Percentiles rank a stretch among this genome's conserved stretches.
Conservation (phyloP, 1,139 yeast species). For the Magnusiomyces sp. region DNA sequence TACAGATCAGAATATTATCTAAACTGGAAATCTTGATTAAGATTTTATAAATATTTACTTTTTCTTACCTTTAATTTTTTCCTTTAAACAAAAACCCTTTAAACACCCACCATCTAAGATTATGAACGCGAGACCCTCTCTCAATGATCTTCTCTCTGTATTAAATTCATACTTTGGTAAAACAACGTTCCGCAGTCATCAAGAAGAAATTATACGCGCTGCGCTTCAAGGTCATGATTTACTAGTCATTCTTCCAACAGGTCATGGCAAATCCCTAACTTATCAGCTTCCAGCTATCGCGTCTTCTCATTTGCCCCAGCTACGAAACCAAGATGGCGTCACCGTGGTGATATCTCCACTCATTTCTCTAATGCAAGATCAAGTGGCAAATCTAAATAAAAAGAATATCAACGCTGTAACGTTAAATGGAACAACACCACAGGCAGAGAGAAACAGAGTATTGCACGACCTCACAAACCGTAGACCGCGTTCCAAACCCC, state of each 20-base stretch:
- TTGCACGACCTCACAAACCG: constrained; percentile 17
- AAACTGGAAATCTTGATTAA: not conserved
- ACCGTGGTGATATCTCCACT: constrained; percentile 84
- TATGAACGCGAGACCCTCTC: not conserved
- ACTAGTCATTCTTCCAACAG: constrained; percentile 86
- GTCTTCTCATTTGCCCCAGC: constrained; percentile 6
- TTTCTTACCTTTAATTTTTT: not conserved
- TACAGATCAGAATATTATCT: too few relatives aligned
- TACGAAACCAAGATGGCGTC: constrained; percentile 39
- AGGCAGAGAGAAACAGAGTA: constrained; percentile 16
- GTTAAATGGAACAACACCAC: constrained; percentile 21
- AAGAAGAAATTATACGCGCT: constrained; percentile 63
- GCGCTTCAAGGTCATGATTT: constrained; percentile 65
- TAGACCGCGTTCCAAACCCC: constrained; percentile 13
- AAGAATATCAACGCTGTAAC: constrained; percentile 52
- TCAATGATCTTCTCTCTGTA: not conserved
- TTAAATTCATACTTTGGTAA: constrained; percentile 20
- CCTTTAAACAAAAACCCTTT: not conserved
- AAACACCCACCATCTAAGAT: not conserved
- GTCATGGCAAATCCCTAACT: constrained; percentile 86
- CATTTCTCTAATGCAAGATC: constrained; percentile 87
- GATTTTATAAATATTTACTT: not conserved
- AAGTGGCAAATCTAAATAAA: constrained; percentile 57
- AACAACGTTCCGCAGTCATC: constrained; percentile 54
- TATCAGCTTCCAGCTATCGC: constrained; percentile 78